Base-by-base conservation (phyloP, 2,329 filamentous ascomycete genomes). In the Trematosphaeria pertusa region DNA sequence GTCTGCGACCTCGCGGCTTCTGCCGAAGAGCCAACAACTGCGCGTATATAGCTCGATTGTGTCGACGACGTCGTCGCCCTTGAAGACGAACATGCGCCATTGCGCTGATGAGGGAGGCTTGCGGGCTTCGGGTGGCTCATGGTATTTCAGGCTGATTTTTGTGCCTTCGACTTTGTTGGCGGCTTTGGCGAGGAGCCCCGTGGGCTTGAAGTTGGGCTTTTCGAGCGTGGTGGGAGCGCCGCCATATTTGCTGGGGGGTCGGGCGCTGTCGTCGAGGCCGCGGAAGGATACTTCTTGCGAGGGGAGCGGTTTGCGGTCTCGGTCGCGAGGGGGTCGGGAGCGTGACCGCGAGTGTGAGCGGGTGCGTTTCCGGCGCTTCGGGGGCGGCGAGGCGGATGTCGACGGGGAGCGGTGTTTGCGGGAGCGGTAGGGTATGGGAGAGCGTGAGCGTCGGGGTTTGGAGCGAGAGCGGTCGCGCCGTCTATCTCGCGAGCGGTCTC, bases 1-100 rank as follows among this genome's bases (percentile, higher is more conserved):
- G 68, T 99, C 94, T 2, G 89, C 91, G 3, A 99, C 87, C 4
- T 87, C 77, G 42, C 81, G 72, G 61, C 97, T 92, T 36, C 92
- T 81, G 0, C 94, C 94, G 7, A 97, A 77, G 18, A 99, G 77
- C 94, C 94, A 99, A 75, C 91, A 96, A 64, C 87, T 95, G 50
- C 90, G 85, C 45, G 79, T 75, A 47, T 82, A 81, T 37, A 99
- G 78, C 48, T 91, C 85, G 17, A 97, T 80, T 1, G 90, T 95
- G 65, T 96, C 91, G 24, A 96, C 71, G 3, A 95, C 80, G 46
- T 91, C 88, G 20, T 81, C 72, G 9, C 85, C 89, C 67, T 96
- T 96, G 81, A 99, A 99, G 17, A 97, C 83, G 69, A 95, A 97
- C 37, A 99, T 78, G 50, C 89, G 89, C 93, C 93, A 99, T 46